phyloP scores from a whole-genome alignment of 139 green algal species.

The Dunaliella primolecta region DNA sequence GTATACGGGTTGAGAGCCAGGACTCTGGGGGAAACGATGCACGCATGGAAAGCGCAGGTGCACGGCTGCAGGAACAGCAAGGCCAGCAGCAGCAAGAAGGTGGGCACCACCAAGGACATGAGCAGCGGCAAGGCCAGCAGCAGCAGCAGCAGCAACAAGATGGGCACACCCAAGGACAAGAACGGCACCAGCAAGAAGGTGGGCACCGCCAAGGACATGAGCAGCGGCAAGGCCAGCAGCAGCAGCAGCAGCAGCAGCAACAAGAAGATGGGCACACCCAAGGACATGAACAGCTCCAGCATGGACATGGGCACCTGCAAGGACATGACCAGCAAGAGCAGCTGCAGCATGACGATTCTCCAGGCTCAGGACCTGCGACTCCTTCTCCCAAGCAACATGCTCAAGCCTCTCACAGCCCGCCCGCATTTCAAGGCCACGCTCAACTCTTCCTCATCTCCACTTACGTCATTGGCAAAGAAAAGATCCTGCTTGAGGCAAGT shows the following conservation, averaged over 20 bases:
- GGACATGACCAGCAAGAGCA: too few species aligned
- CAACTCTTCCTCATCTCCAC: slow-evolving; percentile 61
- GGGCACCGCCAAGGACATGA: slow-evolving; percentile 40
- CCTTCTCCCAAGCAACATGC: too few species aligned
- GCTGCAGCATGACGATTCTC: too few species aligned
- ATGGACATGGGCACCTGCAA: too few species aligned
- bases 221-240: too few species aligned
- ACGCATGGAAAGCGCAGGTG: too few species aligned
- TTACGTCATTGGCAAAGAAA: slow-evolving; percentile 85
- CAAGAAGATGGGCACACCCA: neutral
- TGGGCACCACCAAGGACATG: slow-evolving; percentile 31
- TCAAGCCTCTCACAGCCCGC: too few species aligned
- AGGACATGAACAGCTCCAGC: neutral
- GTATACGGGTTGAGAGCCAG: too few species aligned
- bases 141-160: neutral
- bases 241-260: neutral
- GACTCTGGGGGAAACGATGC: too few species aligned
- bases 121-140: slow-evolving; percentile 32
- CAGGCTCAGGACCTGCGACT: too few species aligned
- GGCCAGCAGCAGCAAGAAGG: neutral
- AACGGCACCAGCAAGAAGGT: neutral
- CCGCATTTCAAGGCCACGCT: too few species aligned
- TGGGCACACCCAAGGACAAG: neutral
- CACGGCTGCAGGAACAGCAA: neutral
- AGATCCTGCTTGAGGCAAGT: slow-evolving; percentile 54